Evolutionary conservation across 768 basidiomycete genomes (phyloP).

Genomic region (Artomyces pyxidatus): DNA sequence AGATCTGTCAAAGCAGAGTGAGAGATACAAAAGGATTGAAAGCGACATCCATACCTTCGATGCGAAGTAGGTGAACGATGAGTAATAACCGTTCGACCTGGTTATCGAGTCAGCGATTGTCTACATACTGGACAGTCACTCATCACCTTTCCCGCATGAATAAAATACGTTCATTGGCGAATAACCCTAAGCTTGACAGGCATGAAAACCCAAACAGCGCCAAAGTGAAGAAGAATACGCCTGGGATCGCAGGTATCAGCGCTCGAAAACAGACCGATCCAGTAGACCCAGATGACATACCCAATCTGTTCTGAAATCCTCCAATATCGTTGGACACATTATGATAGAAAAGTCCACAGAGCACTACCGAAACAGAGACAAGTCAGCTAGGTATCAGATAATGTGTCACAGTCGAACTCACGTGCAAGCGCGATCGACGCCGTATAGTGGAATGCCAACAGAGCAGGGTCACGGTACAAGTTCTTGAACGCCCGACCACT

Average conservation of each 20-base stretch:
- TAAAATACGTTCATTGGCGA: constrained; percentile 90
- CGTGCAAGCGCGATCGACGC: constrained; percentile 78
- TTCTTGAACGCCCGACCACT: constrained; percentile 98
- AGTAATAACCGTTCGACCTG: constrained; percentile 96
- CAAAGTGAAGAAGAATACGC: constrained; percentile 97
- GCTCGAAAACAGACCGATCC: background rate
- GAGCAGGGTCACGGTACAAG: constrained; percentile 87
- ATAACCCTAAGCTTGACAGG: constrained; percentile 85
- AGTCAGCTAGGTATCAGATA: constrained; percentile 6
- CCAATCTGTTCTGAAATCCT: constrained; percentile 93
- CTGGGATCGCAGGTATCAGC: constrained; percentile 25
- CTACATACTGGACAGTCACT: no score
- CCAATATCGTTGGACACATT: constrained; percentile 89
- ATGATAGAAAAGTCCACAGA: constrained; percentile 92
- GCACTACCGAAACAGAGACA: constrained; percentile 36
- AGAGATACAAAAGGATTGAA: background rate
- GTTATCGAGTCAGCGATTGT: no score
- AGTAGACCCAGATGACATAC: constrained; percentile 27
- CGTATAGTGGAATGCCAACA: constrained; percentile 86
- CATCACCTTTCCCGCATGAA: constrained; percentile 99
- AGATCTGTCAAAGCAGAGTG: constrained; percentile 41
- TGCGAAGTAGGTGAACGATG: constrained; percentile 91
- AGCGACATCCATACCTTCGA: constrained; percentile 56
- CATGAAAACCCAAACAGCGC: constrained; percentile 96
- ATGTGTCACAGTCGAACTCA: constrained; percentile 31